Evolutionary conservation across 1,139 yeast genomes (phyloP), one percentile per base, ranked within the genome.

Genomic region (Yamadazyma conglobata): DNA sequence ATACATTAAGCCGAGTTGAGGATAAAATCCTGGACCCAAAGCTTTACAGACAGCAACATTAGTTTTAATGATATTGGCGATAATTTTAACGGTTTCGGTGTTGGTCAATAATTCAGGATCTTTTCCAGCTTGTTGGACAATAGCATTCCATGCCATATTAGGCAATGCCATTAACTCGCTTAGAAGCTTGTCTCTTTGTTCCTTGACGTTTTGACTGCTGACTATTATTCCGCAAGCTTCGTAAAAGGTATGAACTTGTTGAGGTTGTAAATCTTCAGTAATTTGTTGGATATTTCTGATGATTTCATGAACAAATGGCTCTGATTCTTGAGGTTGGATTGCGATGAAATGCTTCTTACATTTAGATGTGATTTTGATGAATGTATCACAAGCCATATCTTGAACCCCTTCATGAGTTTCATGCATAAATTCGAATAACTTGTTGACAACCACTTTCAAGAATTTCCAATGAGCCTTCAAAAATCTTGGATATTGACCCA

Each of bases 391-490:
- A 7, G 99, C 98, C 98, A 91, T 91, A 60, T 91, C 98, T 65
- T 91, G 98, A 41, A 91, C 98, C 63, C 97, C 98, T 60, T 89
- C 99, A 58, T 91, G 98, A 16, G 96, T 88, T 68, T 91, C 99
- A 63, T 91, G 98, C 99, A 91, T 91, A 52, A 91, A 91, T 60
- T 93, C 98, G 60, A 91, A 91, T 48, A 91, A 72, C 59, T 91
- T 91, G 62, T 87, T 83, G 40, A 91, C 91, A 27, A 91, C 99
- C 0, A 98, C 91, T 58, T 89, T 89, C 54, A 93, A 68, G 51
- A 91, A 93, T 58, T 86, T 86, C 98, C 98, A 91, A 58, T 91
- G 98, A 7, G 98, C 97, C 50, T 88, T 89, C 55, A 91, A 71
- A 52, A 93, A 93, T 53, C 99, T 72, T 34, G 99, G 99, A 54